These are phyloP conservation scores for Aureobasidium sp. DNA, from an alignment of 2,329 filamentous ascomycete genomes.

Conservation along the genomic window DNA sequence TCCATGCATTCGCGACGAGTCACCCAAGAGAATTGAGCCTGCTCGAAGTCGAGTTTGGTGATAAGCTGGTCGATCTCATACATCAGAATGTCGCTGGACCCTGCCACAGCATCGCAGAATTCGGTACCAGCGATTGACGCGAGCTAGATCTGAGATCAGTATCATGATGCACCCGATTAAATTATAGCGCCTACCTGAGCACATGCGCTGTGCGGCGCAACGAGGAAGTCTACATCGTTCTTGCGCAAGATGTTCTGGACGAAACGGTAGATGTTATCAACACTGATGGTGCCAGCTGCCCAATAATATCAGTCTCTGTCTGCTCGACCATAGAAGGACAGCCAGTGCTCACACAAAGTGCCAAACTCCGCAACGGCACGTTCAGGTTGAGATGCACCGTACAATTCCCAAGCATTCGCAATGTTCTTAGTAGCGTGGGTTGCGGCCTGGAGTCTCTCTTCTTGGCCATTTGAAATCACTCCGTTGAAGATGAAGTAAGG, in stretches of 20 bases:
- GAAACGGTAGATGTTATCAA: slow-evolving; percentile 66
- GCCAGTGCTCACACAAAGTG: slow-evolving; percentile 32
- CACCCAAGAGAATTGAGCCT: slow-evolving; percentile 54
- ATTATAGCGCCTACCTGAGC: slow-evolving; percentile 58
- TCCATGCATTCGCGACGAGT: slow-evolving; percentile 62
- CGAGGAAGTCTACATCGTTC: slow-evolving; percentile 64
- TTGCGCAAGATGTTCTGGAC: slow-evolving; percentile 66
- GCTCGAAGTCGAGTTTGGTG: slow-evolving; percentile 60
- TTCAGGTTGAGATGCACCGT: slow-evolving; percentile 70
- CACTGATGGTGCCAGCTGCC: slow-evolving; percentile 56
- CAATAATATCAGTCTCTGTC: slow-evolving; percentile 16
- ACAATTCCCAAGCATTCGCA: slow-evolving; percentile 72
- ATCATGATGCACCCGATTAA: not conserved
- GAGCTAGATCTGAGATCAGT: slow-evolving; percentile 21
- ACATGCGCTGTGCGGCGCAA: slow-evolving; percentile 80
- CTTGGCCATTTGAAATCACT: slow-evolving; percentile 55
- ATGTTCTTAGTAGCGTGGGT: slow-evolving; percentile 22
- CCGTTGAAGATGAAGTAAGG: slow-evolving; percentile 91
- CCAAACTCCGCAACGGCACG: slow-evolving; percentile 83
- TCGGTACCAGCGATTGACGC: slow-evolving; percentile 31
- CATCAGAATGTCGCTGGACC: slow-evolving; percentile 73
- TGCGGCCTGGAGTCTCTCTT: slow-evolving; percentile 12
- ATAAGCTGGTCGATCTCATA: slow-evolving; percentile 76
- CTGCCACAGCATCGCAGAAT: slow-evolving; percentile 67
- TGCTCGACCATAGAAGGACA: not conserved